Evolutionary conservation across 495 filamentous ascomycete genomes (phyloP).

Genomic region (Penicillium nucicola): DNA sequence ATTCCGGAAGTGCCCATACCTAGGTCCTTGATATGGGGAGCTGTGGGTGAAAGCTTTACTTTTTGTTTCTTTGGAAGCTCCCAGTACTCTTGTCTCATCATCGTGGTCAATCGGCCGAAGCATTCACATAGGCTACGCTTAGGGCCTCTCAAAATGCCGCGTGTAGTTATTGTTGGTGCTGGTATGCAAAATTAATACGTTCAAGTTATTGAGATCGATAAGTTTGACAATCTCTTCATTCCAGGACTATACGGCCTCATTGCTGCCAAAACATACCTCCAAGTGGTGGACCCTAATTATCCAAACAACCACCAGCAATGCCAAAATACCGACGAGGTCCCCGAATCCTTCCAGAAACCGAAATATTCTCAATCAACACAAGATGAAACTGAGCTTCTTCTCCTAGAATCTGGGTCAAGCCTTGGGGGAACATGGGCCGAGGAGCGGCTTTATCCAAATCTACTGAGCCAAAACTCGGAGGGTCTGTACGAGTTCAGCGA

Average conservation of each 20-base stretch:
- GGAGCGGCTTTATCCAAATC: constrained; percentile 54
- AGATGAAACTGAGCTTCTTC: constrained; percentile 26
- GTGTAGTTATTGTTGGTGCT: constrained; percentile 23
- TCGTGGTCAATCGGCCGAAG: too few species aligned
- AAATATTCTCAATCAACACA: background rate
- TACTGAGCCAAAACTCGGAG: constrained; percentile 33
- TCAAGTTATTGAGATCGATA: too few species aligned
- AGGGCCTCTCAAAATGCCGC: too few species aligned
- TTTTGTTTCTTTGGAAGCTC: too few species aligned
- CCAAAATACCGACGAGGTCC: background rate
- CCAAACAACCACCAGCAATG: background rate
- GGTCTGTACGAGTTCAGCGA: constrained; percentile 49
- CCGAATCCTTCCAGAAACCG: constrained; percentile 6
- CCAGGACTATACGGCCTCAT: constrained; percentile 51
- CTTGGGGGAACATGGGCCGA: constrained; percentile 65
- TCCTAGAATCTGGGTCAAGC: constrained; percentile 45
- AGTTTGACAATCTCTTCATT: too few species aligned
- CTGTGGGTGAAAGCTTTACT: too few species aligned
- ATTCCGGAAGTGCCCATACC: too few species aligned
- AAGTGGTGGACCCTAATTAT: constrained; percentile 32
- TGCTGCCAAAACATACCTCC: constrained; percentile 56
- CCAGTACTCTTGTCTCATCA: too few species aligned
- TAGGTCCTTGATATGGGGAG: too few species aligned
- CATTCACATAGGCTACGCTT: too few species aligned
- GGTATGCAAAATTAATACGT: constrained; percentile 9